Percentiles rank a stretch among this genome's conserved stretches.
phyloP scores from a whole-genome alignment of 768 basidiomycete species.

The Trametes elegans region DNA sequence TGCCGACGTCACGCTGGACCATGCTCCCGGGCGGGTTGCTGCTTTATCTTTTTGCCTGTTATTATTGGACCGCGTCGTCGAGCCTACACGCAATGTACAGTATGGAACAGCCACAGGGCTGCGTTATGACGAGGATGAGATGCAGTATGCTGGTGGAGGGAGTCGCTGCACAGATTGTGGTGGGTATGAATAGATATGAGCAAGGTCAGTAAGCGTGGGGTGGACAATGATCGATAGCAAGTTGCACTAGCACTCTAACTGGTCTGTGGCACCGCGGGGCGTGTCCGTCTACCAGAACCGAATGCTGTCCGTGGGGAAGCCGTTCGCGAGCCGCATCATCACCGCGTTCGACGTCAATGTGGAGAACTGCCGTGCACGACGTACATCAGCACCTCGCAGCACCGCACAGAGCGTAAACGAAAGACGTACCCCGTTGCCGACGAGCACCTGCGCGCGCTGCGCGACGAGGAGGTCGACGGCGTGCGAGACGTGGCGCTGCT shows the following conservation, averaged over 20 bases:
- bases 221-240: neutral
- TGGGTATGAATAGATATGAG: neutral
- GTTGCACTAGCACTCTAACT: no score
- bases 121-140: no score
- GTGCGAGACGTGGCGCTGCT: slow-evolving; percentile 54
- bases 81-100: no score
- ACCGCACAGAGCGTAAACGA: neutral
- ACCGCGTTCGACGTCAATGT: slow-evolving; percentile 48
- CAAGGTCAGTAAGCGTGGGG: neutral
- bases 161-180: no score
- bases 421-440: slow-evolving; percentile 65
- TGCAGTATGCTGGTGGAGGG: no score
- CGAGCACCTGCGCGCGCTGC: slow-evolving; percentile 57
- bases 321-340: slow-evolving; percentile 41
- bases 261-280: no score
- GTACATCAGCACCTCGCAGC: neutral
- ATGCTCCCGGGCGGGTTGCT: no score
- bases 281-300: slow-evolving; percentile 37
- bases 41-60: no score
- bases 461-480: slow-evolving; percentile 68
- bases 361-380: slow-evolving; percentile 37
- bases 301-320: slow-evolving; percentile 31
- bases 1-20: no score
- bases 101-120: no score
- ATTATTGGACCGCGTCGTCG: no score